Evolutionary conservation across 805 yeast species (phyloP), one percentile per base, ranked within the genome.

Genomic region (Wickerhamiella australiensis): DNA sequence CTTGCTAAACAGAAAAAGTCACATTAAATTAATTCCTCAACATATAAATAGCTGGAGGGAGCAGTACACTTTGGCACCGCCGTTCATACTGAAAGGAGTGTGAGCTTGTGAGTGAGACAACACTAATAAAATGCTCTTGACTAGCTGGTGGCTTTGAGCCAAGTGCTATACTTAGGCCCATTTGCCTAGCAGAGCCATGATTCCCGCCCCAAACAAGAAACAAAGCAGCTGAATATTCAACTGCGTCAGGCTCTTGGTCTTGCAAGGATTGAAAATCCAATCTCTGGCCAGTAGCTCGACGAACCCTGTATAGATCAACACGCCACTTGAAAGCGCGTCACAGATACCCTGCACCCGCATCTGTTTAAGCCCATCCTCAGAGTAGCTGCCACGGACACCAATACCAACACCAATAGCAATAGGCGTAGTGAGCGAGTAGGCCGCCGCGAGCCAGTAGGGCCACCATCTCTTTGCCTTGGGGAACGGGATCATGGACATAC

Each of bases 201-300:
- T 59, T 11, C 80, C 82, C 26, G 79, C 76, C 42, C 88, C 88
- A 54, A 70, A 61, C 50, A 77, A 64, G 62, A 73, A 65, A 47
- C 65, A 64, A 43, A 66, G 54, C 31, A 74, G 53, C 68, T 68
- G 68, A 54, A 69, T 67, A 33, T 60, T 59, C 51, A 74, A 61
- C 27, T 73, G 71, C 47, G 61, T 61, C 40, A 67, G 52, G 47
- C 74, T 73, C 60, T 70, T 71, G 31, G 69, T 61, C 46, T 69
- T 57, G 45, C 63, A 52, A 23, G 55, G 73, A 56, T 68, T 68
- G 59, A 70, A 76, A 48, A 82, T 66, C 57, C 79, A 82, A 61
- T 82, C 90, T 53, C 80, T 77, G 3, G 87, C 90, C 70, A 82
- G 67, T 52, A 82, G 70, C 65, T 82, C 90, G 25, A 82, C 86